Conservation (phyloP, 176 grass and related monocot genomes). For the Aegilops bicornis region DNA sequence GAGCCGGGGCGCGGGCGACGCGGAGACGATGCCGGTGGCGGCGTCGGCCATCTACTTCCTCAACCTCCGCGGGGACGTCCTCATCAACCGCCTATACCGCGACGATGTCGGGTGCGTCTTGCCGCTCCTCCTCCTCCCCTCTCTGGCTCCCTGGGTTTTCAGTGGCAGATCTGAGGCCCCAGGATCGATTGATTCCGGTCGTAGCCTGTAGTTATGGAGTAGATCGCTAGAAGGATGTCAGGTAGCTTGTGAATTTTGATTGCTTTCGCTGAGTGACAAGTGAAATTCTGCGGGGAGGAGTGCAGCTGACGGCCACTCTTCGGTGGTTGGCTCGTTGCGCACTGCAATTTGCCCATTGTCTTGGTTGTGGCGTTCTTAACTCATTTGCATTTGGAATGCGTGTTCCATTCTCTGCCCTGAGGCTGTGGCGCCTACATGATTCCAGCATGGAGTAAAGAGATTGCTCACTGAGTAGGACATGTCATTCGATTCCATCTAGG, state of each 20-base stretch:
- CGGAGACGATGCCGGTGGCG: slow-evolving; percentile 86
- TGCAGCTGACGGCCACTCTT: neutral
- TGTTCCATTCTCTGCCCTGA: neutral
- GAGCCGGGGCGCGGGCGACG: slow-evolving; percentile 23
- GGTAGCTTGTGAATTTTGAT: neutral
- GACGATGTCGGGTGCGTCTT: slow-evolving; percentile 85
- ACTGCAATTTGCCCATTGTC: slow-evolving; percentile 15
- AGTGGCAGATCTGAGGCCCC: slow-evolving; percentile 39
- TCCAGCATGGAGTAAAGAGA: neutral
- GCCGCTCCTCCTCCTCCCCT: neutral
- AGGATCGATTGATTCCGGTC: neutral
- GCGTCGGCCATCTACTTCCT: slow-evolving; percentile 95
- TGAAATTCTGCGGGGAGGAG: neutral
- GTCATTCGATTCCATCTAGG: slow-evolving; percentile 17
- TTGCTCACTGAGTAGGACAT: neutral
- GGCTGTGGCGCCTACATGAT: slow-evolving; percentile 4
- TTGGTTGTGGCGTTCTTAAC: neutral
- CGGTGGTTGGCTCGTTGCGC: neutral
- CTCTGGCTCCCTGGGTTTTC: neutral
- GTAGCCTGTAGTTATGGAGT: neutral
- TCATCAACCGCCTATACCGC: slow-evolving; percentile 97
- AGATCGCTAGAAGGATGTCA: slow-evolving; percentile 22
- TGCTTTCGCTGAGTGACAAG: neutral
- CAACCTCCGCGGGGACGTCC: slow-evolving; percentile 89
- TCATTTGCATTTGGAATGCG: slow-evolving; percentile 8